Evolutionary conservation across 2,329 filamentous ascomycete genomes (phyloP).

Genomic region (Westerdykella aurantiaca): DNA sequence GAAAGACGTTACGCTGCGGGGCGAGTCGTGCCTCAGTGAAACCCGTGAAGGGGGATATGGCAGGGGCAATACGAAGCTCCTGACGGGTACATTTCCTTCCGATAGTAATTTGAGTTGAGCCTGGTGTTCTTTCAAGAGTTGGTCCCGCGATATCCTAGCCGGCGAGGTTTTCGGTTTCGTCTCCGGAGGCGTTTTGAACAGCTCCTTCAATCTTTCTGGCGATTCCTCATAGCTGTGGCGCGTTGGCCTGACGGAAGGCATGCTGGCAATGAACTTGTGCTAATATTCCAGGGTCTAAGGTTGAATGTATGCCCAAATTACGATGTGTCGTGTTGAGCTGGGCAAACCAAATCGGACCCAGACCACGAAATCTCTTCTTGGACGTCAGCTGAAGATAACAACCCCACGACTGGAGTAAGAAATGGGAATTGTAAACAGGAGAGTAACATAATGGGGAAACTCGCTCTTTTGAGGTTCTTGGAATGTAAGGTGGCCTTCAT

Average conservation of each 20-base stretch:
- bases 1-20: too few relatives aligned
- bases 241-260: slow-evolving; percentile 8
- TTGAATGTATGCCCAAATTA: background rate
- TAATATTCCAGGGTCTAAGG: background rate
- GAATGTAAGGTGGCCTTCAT: slow-evolving; percentile 17
- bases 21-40: background rate
- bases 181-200: slow-evolving; percentile 6
- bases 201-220: slow-evolving; percentile 13
- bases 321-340: background rate
- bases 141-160: slow-evolving; percentile 6
- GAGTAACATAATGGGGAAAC: background rate
- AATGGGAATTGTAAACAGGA: background rate
- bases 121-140: slow-evolving; percentile 12
- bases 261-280: background rate
- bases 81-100: slow-evolving; percentile 11
- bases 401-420: background rate
- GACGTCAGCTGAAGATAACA: background rate
- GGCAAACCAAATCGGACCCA: background rate
- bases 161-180: slow-evolving; percentile 3
- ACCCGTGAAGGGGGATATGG: slow-evolving; percentile 16
- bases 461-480: background rate
- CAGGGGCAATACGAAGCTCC: slow-evolving; percentile 14
- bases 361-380: background rate
- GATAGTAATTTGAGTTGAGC: slow-evolving; percentile 11
- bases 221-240: slow-evolving; percentile 18